These are phyloP conservation scores for Fraxinus quadrangulata DNA, from an alignment of 257 asterid genomes.

Conservation along the genomic window DNA sequence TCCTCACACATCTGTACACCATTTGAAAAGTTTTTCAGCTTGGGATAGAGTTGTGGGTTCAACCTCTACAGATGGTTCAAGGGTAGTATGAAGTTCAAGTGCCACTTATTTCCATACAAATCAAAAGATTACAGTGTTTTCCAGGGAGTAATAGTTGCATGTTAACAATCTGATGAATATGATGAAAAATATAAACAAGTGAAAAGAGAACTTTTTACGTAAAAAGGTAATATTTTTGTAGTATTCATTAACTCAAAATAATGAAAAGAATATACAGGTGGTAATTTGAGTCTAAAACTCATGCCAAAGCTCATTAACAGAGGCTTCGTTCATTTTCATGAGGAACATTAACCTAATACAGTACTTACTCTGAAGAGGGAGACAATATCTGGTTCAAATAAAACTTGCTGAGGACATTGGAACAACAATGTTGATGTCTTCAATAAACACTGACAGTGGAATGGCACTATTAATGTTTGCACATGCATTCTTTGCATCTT, in stretches of 20 bases:
- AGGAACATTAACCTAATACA: neutral
- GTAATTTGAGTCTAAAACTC: neutral
- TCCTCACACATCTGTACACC: neutral
- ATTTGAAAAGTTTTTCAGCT: too few species aligned
- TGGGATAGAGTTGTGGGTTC: neutral
- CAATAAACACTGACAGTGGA: too few species aligned
- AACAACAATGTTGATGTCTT: neutral
- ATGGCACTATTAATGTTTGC: slow-evolving; percentile 41
- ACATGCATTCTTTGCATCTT: slow-evolving; percentile 77
- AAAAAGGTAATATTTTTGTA: neutral
- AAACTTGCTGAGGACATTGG: neutral
- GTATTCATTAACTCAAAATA: neutral
- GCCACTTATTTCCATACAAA: too few species aligned
- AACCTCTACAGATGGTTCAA: too few species aligned
- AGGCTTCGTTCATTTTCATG: neutral
- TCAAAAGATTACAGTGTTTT: too few species aligned
- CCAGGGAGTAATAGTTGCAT: neutral
- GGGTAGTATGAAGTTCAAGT: too few species aligned
- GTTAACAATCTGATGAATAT: neutral
- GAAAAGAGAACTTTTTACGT: neutral
- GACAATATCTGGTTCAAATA: neutral
- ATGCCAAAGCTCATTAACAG: neutral
- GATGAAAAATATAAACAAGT: neutral
- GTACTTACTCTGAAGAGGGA: neutral
- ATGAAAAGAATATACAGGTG: neutral